Conservation (phyloP, 345 rosid genomes). For the Camelina laxa region DNA sequence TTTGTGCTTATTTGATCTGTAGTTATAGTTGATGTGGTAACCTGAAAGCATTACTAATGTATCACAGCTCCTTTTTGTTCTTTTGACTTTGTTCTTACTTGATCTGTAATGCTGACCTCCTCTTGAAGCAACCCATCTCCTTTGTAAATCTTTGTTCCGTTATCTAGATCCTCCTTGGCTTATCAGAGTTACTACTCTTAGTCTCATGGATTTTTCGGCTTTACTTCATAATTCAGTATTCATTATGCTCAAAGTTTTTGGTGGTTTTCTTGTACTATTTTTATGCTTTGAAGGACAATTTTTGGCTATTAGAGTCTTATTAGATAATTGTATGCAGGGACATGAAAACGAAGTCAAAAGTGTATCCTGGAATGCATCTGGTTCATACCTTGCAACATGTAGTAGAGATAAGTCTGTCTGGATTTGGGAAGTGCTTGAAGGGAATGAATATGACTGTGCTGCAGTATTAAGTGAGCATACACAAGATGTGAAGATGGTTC, state of each 20-base stretch:
- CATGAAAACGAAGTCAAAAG: conserved; percentile 97
- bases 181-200: background rate
- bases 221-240: background rate
- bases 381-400: conserved; percentile 79
- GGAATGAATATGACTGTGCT: conserved; percentile 84
- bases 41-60: background rate
- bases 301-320: conserved; percentile 13
- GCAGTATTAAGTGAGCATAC: conserved; percentile 90
- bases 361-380: conserved; percentile 87
- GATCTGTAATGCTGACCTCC: background rate
- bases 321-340: conserved; percentile 52
- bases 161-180: background rate
- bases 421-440: conserved; percentile 93
- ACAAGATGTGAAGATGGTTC: conserved; percentile 94
- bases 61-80: background rate
- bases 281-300: background rate
- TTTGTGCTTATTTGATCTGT: no score
- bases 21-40: no score
- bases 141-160: background rate
- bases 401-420: conserved; percentile 93
- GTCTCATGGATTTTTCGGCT: conserved; percentile 5
- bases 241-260: background rate
- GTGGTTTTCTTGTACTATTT: conserved; percentile 10
- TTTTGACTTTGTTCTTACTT: conserved; percentile 4
- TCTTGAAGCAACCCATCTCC: background rate